A percentile compares a stretch with the other conserved stretches of the same genome.
phyloP scores from a whole-genome alignment of 345 rosid genomes.

The Turritis glabra region DNA sequence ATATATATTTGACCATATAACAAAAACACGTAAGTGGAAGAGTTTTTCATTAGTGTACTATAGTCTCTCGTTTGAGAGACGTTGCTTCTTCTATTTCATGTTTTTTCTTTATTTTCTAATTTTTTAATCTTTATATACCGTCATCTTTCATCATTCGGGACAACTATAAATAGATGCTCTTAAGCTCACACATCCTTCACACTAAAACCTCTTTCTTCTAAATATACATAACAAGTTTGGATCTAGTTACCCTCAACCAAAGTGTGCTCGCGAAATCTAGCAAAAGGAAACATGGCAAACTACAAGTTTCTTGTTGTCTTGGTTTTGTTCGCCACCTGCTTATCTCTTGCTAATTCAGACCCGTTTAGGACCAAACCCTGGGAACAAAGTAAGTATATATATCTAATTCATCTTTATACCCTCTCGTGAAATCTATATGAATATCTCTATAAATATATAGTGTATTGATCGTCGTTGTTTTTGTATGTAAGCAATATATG shows the following conservation, averaged over 20 bases:
- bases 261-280: neutral
- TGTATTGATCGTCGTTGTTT: no score
- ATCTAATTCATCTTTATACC: neutral
- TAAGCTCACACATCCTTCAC: constrained; percentile 12
- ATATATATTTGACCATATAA: no score
- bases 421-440: neutral
- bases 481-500: neutral
- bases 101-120: no score
- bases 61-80: no score
- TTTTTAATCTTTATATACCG: no score
- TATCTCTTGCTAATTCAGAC: neutral
- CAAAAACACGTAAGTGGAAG: no score
- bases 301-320: constrained; percentile 16
- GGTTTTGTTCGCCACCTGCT: constrained; percentile 1
- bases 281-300: constrained; percentile 13
- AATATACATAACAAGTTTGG: neutral
- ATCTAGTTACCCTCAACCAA: neutral
- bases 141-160: neutral
- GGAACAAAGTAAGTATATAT: constrained; percentile 3
- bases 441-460: no score
- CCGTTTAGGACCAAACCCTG: neutral
- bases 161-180: constrained; percentile 13
- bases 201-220: no score
- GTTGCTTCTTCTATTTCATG: no score
- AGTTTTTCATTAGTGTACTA: no score